phyloP scores from a whole-genome alignment of 139 green algal genomes.

The Chlamydomonas sp. region DNA sequence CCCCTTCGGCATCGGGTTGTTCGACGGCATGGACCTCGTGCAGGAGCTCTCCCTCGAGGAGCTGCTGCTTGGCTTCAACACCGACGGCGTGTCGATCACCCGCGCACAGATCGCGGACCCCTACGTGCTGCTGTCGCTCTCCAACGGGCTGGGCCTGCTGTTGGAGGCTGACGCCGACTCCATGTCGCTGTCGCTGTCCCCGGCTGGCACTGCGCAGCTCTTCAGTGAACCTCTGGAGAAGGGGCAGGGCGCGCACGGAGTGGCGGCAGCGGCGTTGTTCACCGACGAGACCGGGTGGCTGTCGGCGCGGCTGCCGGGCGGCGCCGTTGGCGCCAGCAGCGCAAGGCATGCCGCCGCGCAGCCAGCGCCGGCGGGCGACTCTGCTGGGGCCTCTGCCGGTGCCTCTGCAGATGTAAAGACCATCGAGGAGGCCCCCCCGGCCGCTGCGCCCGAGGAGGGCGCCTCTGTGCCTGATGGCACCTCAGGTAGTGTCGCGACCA shows the following conservation, averaged over 20 bases:
- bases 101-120: constrained; percentile 50
- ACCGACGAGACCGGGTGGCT: constrained; percentile 1
- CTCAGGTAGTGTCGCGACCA: too few relatives aligned
- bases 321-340: too few relatives aligned
- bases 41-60: constrained; percentile 46
- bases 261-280: constrained; percentile 2
- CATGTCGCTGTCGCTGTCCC: constrained; percentile 4
- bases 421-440: too few relatives aligned
- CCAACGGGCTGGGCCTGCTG: constrained; percentile 10
- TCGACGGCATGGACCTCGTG: constrained; percentile 37
- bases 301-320: not conserved
- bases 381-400: too few relatives aligned
- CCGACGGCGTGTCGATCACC: constrained; percentile 27
- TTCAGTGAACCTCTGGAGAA: not conserved
- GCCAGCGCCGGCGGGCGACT: too few relatives aligned
- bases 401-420: too few relatives aligned
- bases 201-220: not conserved
- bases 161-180: constrained; percentile 7
- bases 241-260: not conserved
- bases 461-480: too few relatives aligned
- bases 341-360: too few relatives aligned
- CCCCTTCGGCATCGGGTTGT: constrained; percentile 44
- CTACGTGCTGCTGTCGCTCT: constrained; percentile 46
- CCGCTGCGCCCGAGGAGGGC: too few relatives aligned
- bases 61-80: constrained; percentile 21